phyloP scores from a whole-genome alignment of 2,329 filamentous ascomycete genomes.

The Dactylellina parvicollis region DNA sequence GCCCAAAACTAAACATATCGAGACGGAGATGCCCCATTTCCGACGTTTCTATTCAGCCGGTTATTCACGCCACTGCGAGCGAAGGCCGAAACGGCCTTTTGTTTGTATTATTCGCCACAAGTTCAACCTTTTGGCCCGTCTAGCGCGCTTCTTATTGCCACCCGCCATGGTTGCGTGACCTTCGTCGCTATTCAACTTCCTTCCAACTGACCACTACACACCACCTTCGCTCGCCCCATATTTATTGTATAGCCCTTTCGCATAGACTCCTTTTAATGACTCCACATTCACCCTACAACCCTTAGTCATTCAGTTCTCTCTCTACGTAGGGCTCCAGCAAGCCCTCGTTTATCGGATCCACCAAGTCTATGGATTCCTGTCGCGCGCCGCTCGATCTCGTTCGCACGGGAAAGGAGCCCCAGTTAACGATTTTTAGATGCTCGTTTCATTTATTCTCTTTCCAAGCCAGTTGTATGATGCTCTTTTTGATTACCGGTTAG shows the following conservation, averaged over 20 bases:
- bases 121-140: conserved; percentile 9
- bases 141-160: conserved; percentile 25
- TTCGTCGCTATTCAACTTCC: conserved; percentile 18
- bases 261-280: conserved; percentile 49
- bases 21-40: conserved; percentile 1
- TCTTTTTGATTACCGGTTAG: conserved; percentile 44
- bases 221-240: not conserved
- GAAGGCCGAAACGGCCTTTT: conserved; percentile 11
- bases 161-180: not conserved
- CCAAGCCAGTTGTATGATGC: conserved; percentile 32
- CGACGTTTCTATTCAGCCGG: conserved; percentile 7
- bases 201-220: conserved; percentile 35
- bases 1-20: not conserved
- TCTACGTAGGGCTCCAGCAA: not conserved
- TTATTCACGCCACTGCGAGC: conserved; percentile 1
- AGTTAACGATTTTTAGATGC: conserved; percentile 48
- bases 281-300: conserved; percentile 9
- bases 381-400: not conserved
- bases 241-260: conserved; percentile 31
- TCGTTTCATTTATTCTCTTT: conserved; percentile 18
- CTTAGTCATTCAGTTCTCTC: conserved; percentile 7
- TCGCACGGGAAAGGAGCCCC: conserved; percentile 8
- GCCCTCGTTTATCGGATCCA: conserved; percentile 1
- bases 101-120: conserved; percentile 31
- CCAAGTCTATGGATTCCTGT: conserved; percentile 18